Evolutionary conservation across 768 basidiomycete species (phyloP).

Genomic region (Cystofilobasidium ferigula): DNA sequence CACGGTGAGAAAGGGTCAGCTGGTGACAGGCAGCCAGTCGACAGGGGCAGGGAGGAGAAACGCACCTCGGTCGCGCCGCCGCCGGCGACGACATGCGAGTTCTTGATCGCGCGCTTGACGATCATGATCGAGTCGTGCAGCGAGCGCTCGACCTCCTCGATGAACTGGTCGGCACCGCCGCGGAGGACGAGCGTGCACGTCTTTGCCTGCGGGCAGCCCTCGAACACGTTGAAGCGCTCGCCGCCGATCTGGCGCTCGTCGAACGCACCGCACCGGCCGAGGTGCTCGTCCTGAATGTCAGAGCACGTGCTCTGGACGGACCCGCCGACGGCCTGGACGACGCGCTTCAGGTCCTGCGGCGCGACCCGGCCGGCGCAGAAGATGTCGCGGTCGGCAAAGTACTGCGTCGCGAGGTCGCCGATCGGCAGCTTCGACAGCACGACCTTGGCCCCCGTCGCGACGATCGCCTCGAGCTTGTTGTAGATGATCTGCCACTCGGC

Average conservation of each 20-base stretch:
- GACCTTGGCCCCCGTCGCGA: slow-evolving; percentile 90
- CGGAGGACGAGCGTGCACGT: slow-evolving; percentile 89
- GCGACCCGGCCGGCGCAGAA: slow-evolving; percentile 97
- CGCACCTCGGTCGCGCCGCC: slow-evolving; percentile 89
- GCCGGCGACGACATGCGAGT: slow-evolving; percentile 91
- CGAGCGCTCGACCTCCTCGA: slow-evolving; percentile 94
- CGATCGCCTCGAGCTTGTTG: slow-evolving; percentile 88
- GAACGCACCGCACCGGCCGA: slow-evolving; percentile 85
- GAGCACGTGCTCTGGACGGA: slow-evolving; percentile 89
- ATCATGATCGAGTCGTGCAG: slow-evolving; percentile 99
- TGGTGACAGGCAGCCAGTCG: neutral
- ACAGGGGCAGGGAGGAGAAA: neutral
- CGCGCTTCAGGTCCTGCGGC: slow-evolving; percentile 77
- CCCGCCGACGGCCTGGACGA: slow-evolving; percentile 91
- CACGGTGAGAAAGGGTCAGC: neutral
- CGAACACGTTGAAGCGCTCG: slow-evolving; percentile 90
- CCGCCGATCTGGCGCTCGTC: slow-evolving; percentile 94
- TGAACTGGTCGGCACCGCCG: slow-evolving; percentile 97
- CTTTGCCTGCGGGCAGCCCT: slow-evolving; percentile 83
- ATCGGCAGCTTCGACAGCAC: slow-evolving; percentile 96
- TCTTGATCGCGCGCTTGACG: slow-evolving; percentile 92
- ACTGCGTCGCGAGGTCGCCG: slow-evolving; percentile 95
- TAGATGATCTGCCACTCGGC: slow-evolving; percentile 99
- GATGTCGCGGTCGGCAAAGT: slow-evolving; percentile 97
- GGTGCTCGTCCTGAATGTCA: slow-evolving; percentile 76